Evolutionary conservation across 2,329 filamentous ascomycete species (phyloP), one percentile per base, ranked within the genome.

Genomic region (Alternaria ethzedia): DNA sequence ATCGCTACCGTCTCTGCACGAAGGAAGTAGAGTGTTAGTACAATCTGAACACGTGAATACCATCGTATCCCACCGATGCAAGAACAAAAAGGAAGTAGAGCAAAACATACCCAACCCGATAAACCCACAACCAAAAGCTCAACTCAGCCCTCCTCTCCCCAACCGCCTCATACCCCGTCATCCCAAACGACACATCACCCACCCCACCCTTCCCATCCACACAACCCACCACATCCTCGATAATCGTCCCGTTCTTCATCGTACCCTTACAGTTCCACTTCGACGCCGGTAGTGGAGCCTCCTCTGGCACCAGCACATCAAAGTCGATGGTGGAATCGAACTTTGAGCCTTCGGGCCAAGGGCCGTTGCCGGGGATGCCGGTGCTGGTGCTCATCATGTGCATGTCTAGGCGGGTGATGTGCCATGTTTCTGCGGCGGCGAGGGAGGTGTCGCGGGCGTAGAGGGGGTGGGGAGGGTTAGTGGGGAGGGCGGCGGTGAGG

Each of bases 381-480:
- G 70, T 69, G 57, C 63, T 52, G 6, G 11, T 25, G 46, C 57
- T 69, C 74, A 78, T 75, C 65, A 75, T 76, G 64, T 78, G 75
- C 44, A 72, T 70, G 23, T 69, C 32, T 12, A 77, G 61, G 36
- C 46, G 52, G 11, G 72, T 57, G 26, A 77, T 75, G 20, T 26
- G 52, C 70, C 70, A 75, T 56, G 15, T 30, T 64, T 74, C 55
- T 28, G 44, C 45, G 5, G 30, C 11, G 6, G 32, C 10, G 5
- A 1, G 1, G 13, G 28, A 11, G 30, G 43, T 12, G 10, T 5
- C 3, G 32, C 46, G 58, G 56, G 12, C 8, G 36, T 13, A 5
- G 26, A 52, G 26, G 32, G 9, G 32, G 21, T 3, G 8, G 36
- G 25, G 46, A 30, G 1, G 32, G 21, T 1, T 55, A 36, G 30